Evolutionary conservation across 73 alveolate species (phyloP).

Genomic region (Paramecium tetraurelia): DNA sequence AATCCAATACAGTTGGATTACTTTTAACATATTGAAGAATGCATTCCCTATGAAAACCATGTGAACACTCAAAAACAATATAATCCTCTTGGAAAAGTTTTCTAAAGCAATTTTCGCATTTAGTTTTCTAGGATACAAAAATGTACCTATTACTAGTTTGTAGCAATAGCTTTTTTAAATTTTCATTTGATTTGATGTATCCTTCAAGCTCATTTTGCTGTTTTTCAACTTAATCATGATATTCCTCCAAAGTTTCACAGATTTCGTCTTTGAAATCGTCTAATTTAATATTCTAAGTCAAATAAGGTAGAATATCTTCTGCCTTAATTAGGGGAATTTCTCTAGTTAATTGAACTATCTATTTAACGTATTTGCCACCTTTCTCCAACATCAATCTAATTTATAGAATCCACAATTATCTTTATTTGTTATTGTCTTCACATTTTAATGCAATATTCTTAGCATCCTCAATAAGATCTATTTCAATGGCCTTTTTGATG

Average conservation of each 20-base stretch:
- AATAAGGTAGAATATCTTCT: constrained; percentile 22
- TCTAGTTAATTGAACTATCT: constrained; percentile 21
- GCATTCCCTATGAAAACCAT: constrained; percentile 42
- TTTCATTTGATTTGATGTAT: not conserved
- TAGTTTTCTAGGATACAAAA: not conserved
- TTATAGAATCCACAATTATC: not conserved
- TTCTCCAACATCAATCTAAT: not conserved
- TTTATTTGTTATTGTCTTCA: constrained; percentile 2
- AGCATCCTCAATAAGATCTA: not conserved
- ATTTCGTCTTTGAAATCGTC: constrained; percentile 41
- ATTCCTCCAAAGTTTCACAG: not conserved
- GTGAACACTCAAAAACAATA: not conserved
- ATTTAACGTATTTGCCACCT: not conserved
- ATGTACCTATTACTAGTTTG: not conserved
- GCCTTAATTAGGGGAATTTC: not conserved
- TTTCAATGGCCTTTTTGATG: not conserved
- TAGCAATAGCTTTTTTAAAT: not conserved
- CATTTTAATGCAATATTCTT: constrained; percentile 11
- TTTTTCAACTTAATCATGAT: constrained; percentile 11
- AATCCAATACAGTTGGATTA: not conserved
- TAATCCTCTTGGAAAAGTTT: not conserved
- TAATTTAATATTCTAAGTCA: not conserved
- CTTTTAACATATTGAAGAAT: not conserved
- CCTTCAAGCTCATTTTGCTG: not conserved
- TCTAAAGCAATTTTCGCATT: constrained; percentile 29